Conservation (phyloP, 1,139 yeast species). For the Lodderomyces beijingensis region DNA sequence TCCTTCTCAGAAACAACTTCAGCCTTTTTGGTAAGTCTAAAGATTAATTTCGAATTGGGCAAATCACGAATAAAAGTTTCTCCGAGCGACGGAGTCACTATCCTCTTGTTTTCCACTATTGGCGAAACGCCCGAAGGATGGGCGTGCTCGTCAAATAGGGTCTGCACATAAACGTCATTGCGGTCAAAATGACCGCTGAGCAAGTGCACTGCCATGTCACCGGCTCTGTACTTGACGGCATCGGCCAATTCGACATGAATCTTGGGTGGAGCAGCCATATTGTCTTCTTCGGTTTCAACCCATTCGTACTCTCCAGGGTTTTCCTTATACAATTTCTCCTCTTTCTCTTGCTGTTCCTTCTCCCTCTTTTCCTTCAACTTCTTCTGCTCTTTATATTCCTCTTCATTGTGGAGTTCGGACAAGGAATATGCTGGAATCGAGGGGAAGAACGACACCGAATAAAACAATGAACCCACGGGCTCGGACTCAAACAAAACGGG, state of each 20-base stretch:
- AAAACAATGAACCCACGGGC: slow-evolving; percentile 47
- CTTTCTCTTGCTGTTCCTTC: slow-evolving; percentile 30
- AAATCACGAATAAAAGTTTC: slow-evolving; percentile 67
- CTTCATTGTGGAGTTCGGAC: slow-evolving; percentile 43
- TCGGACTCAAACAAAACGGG: slow-evolving; percentile 42
- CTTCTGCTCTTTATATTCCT: slow-evolving; percentile 28
- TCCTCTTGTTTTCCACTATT: slow-evolving; percentile 33
- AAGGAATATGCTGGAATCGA: slow-evolving; percentile 57
- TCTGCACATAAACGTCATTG: slow-evolving; percentile 50
- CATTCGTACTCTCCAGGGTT: slow-evolving; percentile 63
- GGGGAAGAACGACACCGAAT: slow-evolving; percentile 62
- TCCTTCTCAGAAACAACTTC: slow-evolving; percentile 47
- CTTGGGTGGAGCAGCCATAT: slow-evolving; percentile 40
- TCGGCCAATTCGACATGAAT: slow-evolving; percentile 50
- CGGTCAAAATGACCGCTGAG: slow-evolving; percentile 44
- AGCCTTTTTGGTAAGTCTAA: slow-evolving; percentile 52
- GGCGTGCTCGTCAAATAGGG: slow-evolving; percentile 60
- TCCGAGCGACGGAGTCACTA: slow-evolving; percentile 43
- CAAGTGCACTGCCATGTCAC: slow-evolving; percentile 54
- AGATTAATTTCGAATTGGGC: slow-evolving; percentile 50
- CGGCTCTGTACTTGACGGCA: slow-evolving; percentile 53
- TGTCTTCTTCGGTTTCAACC: slow-evolving; percentile 51
- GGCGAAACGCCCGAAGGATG: slow-evolving; percentile 56
- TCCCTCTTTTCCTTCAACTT: slow-evolving; percentile 33
- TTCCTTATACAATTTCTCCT: slow-evolving; percentile 49